These are phyloP conservation scores for Quercus phellos DNA, from an alignment of 331 rosid species.

Conservation along the genomic window DNA sequence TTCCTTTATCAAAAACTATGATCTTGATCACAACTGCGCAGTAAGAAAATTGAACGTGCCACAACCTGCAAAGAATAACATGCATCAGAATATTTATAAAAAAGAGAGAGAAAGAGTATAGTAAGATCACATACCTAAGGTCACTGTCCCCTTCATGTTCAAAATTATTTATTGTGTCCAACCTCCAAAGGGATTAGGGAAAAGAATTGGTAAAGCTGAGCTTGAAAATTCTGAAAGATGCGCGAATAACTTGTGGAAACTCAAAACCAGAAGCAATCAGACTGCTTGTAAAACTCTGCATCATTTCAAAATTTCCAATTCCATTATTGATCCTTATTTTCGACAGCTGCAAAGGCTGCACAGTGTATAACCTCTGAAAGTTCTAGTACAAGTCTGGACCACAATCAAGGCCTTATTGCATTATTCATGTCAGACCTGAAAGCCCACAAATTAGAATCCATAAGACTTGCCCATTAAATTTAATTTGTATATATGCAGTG, in stretches of 20 bases:
- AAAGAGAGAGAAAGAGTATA: neutral
- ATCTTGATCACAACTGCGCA: neutral
- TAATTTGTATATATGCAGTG: neutral
- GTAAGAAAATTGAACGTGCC: neutral
- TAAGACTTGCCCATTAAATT: neutral
- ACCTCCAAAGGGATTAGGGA: neutral
- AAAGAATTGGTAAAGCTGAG: neutral
- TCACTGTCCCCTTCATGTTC: neutral
- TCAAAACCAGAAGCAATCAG: neutral
- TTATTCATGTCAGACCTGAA: neutral
- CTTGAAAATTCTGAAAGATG: neutral
- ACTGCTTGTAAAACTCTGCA: neutral
- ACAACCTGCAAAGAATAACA: neutral
- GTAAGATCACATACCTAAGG: neutral
- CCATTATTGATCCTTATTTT: neutral
- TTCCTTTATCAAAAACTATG: neutral
- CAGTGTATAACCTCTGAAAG: neutral
- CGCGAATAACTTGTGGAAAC: neutral
- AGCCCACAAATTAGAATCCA: neutral
- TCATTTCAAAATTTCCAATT: neutral
- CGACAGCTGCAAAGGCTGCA: neutral
- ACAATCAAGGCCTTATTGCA: neutral
- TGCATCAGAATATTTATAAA: neutral
- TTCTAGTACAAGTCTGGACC: neutral
- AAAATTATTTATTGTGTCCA: neutral